Conservation (phyloP, 1,284 basidiomycete species). For the Tilletia indica region DNA sequence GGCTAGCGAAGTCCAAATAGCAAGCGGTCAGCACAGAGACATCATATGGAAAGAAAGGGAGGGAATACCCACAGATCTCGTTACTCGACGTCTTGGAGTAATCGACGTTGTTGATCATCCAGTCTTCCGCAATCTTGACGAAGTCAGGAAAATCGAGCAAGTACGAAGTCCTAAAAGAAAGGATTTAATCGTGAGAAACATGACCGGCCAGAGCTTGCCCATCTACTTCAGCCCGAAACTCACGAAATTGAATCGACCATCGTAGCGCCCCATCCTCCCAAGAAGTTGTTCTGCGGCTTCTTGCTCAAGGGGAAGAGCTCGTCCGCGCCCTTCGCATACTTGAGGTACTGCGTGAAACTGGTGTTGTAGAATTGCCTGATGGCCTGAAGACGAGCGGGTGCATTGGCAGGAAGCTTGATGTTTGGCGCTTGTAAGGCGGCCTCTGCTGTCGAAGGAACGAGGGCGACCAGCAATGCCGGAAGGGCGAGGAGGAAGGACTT, state of each 20-base stretch:
- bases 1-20: not conserved
- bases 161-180: conserved; percentile 34
- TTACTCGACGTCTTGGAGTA: conserved; percentile 32
- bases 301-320: conserved; percentile 36
- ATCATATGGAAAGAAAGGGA: no score
- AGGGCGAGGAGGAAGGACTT: no score
- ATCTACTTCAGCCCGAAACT: not conserved
- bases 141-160: conserved; percentile 45
- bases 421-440: conserved; percentile 17
- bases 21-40: no score
- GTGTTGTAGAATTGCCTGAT: conserved; percentile 35
- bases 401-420: conserved; percentile 19
- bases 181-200: not conserved
- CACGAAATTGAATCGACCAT: conserved; percentile 35
- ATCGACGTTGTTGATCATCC: conserved; percentile 30
- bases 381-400: conserved; percentile 26
- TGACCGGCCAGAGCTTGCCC: no score
- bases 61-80: conserved; percentile 24
- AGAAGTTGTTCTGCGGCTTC: conserved; percentile 26
- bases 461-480: no score
- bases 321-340: conserved; percentile 37
- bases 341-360: conserved; percentile 36
- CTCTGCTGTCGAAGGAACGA: not conserved
- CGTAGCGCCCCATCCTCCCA: conserved; percentile 49
- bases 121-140: conserved; percentile 26